phyloP scores from a whole-genome alignment of 306 rosid species.

The Prunus mume region DNA sequence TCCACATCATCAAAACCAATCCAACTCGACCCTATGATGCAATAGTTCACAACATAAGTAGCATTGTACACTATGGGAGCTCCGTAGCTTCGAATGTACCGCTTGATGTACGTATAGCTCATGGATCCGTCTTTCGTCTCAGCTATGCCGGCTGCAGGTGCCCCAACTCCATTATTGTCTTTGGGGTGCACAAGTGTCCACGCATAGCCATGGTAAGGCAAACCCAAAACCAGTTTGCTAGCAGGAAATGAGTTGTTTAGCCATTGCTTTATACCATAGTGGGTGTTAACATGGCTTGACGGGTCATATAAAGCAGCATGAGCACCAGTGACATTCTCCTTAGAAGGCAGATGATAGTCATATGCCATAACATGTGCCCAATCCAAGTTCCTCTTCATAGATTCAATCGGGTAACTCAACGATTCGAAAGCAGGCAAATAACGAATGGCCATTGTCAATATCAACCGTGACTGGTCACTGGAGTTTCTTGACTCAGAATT shows the following conservation, averaged over 20 bases:
- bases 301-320: slow-evolving; percentile 28
- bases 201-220: slow-evolving; percentile 44
- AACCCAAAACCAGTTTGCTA: slow-evolving; percentile 32
- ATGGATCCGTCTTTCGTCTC: slow-evolving; percentile 15
- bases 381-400: slow-evolving; percentile 24
- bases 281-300: slow-evolving; percentile 5
- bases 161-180: slow-evolving; percentile 12
- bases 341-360: slow-evolving; percentile 22
- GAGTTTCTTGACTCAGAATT: slow-evolving; percentile 22
- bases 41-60: slow-evolving; percentile 36
- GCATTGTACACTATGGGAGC: slow-evolving; percentile 19
- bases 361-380: slow-evolving; percentile 33
- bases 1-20: slow-evolving; percentile 46
- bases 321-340: slow-evolving; percentile 5
- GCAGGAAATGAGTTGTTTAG: slow-evolving; percentile 18
- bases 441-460: slow-evolving; percentile 37
- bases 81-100: slow-evolving; percentile 1
- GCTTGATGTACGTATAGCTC: slow-evolving; percentile 29
- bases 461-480: slow-evolving; percentile 3
- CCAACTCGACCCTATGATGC: slow-evolving; percentile 36
- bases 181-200: slow-evolving; percentile 37
- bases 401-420: slow-evolving; percentile 13
- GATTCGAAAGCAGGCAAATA: slow-evolving; percentile 14
- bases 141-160: slow-evolving; percentile 19
- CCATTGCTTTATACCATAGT: slow-evolving; percentile 34